These are phyloP conservation scores for Fusarium anthophilum DNA, from an alignment of 2,329 filamentous ascomycete genomes.

Conservation along the genomic window DNA sequence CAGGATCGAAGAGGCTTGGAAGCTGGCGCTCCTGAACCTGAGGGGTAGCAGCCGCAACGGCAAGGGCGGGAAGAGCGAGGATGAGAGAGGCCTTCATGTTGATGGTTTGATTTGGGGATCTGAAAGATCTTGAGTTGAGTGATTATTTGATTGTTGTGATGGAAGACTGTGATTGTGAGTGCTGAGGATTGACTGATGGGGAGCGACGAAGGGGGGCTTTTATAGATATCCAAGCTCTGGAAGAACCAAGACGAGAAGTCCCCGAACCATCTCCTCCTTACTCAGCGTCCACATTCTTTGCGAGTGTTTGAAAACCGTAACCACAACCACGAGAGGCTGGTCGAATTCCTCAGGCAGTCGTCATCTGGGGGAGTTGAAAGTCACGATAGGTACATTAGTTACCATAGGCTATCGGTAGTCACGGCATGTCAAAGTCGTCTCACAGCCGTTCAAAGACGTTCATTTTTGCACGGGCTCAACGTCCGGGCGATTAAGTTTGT, in stretches of 20 bases:
- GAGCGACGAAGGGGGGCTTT: not conserved
- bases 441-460: not conserved
- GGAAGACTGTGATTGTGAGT: constrained; percentile 1
- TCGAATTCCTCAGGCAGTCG: fast-evolving
- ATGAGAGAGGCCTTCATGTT: not conserved
- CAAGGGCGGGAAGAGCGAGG: not conserved
- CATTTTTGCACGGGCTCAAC: not conserved
- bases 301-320: no score
- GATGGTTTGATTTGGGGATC: not conserved
- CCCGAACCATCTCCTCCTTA: fast-evolving
- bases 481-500: not conserved
- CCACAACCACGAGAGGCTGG: no score
- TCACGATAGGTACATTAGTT: not conserved
- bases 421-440: not conserved
- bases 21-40: not conserved
- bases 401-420: fast-evolving
- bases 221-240: not conserved
- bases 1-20: fast-evolving
- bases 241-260: fast-evolving
- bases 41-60: not conserved
- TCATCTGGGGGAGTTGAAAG: fast-evolving
- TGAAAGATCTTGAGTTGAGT: not conserved
- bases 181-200: not conserved
- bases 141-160: not conserved
- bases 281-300: fast-evolving